These are phyloP conservation scores for Hypoxylon trugodes DNA, from an alignment of 495 filamentous ascomycete species.

Conservation along the genomic window DNA sequence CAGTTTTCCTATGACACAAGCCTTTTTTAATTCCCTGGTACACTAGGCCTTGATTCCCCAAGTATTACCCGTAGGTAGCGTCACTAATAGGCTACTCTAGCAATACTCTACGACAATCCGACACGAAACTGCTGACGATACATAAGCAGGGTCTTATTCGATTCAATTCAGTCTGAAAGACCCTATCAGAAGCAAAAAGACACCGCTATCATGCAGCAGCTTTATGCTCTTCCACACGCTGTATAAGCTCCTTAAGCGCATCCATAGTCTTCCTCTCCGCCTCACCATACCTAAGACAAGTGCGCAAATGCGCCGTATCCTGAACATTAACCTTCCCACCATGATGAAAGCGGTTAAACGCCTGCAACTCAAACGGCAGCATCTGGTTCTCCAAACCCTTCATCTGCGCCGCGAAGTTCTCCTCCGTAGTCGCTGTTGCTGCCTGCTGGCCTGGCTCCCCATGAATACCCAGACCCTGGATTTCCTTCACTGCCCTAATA, in stretches of 20 bases:
- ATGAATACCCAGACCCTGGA: conserved; percentile 14
- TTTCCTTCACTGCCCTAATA: conserved; percentile 16
- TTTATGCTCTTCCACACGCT: not conserved
- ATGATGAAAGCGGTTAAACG: conserved; percentile 23
- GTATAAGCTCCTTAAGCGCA: conserved; percentile 22
- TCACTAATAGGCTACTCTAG: too few species aligned
- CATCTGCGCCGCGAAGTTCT: not conserved
- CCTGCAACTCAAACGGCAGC: conserved; percentile 16
- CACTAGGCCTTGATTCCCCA: too few species aligned
- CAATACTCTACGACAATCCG: too few species aligned
- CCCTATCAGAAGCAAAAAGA: too few species aligned
- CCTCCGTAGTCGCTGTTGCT: not conserved
- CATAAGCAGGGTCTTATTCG: too few species aligned
- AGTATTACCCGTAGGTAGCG: too few species aligned
- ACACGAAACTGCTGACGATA: too few species aligned
- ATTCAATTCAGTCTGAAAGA: too few species aligned
- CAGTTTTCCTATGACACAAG: too few species aligned
- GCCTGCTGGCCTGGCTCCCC: conserved; percentile 9
- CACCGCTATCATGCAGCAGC: not conserved
- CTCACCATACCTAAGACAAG: conserved; percentile 6
- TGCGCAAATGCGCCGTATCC: conserved; percentile 7
- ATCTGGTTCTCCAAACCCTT: conserved; percentile 15
- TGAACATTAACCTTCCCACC: conserved; percentile 8
- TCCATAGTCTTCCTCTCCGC: conserved; percentile 24
- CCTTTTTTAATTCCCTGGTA: too few species aligned